Conservation (phyloP, 176 grass and related monocot species). For the Carex parvula region DNA sequence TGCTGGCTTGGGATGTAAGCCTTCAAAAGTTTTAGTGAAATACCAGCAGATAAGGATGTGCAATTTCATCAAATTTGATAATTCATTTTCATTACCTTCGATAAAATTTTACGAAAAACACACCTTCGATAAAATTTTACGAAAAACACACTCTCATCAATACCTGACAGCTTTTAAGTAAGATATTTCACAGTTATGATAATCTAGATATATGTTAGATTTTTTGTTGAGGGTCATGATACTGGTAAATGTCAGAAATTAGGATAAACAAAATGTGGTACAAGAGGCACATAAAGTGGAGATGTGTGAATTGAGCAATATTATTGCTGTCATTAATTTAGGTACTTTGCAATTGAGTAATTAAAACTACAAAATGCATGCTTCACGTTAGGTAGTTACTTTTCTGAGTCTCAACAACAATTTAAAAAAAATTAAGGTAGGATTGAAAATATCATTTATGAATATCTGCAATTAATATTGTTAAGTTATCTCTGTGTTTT, state of each 20-base stretch:
- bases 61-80: slow-evolving; percentile 10
- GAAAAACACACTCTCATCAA: neutral
- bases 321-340: neutral
- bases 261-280: neutral
- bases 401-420: neutral
- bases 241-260: neutral
- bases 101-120: no score
- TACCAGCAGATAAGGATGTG: slow-evolving; percentile 80
- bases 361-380: neutral
- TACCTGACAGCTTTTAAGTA: neutral
- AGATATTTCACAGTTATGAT: neutral
- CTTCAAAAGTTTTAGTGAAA: slow-evolving; percentile 66
- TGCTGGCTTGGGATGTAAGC: slow-evolving; percentile 42
- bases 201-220: neutral
- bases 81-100: neutral
- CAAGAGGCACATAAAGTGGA: neutral
- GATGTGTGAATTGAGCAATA: neutral
- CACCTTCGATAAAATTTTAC: no score
- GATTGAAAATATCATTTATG: neutral
- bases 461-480: neutral
- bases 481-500: neutral
- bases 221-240: neutral
- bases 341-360: neutral
- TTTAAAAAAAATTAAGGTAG: neutral
- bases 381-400: neutral